These are phyloP conservation scores for Rhynchosporium graminicola DNA, from an alignment of 2,329 filamentous ascomycete species.

Conservation along the genomic window DNA sequence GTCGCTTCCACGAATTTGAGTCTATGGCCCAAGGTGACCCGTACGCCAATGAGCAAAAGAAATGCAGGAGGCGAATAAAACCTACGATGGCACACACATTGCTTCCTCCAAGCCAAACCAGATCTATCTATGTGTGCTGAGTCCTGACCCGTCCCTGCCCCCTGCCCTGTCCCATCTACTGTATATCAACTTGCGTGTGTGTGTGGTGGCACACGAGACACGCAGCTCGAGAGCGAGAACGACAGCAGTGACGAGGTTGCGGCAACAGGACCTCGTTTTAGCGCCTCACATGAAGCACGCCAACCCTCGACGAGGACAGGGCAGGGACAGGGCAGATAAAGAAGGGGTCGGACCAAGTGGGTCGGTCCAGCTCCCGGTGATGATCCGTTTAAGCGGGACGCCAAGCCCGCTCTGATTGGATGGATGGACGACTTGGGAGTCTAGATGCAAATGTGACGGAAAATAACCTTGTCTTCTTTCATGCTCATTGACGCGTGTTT, in stretches of 20 bases:
- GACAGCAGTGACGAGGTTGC: slow-evolving; percentile 6
- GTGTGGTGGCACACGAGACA: not conserved
- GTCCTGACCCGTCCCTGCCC: too few relatives aligned
- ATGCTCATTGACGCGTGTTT: not conserved
- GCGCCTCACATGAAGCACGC: not conserved
- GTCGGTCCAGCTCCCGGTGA: not conserved
- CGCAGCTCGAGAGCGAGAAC: not conserved
- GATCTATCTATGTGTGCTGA: too few relatives aligned
- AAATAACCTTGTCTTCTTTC: not conserved
- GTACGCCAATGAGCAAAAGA: too few relatives aligned
- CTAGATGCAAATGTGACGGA: not conserved
- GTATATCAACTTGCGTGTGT: too few relatives aligned
- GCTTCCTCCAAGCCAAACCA: too few relatives aligned
- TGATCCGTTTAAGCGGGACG: too few relatives aligned
- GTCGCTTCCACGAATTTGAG: not conserved
- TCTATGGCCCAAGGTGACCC: not conserved
- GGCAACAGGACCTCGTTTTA: slow-evolving; percentile 4
- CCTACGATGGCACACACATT: too few relatives aligned
- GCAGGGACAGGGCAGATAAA: not conserved
- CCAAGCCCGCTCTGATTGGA: not conserved
- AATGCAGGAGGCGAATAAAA: too few relatives aligned
- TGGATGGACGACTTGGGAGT: not conserved
- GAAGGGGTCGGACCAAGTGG: slow-evolving; percentile 1
- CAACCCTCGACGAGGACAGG: slow-evolving; percentile 2
- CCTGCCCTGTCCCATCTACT: too few relatives aligned